Conservation (phyloP, 306 rosid species). For the Malus sylvestris region DNA sequence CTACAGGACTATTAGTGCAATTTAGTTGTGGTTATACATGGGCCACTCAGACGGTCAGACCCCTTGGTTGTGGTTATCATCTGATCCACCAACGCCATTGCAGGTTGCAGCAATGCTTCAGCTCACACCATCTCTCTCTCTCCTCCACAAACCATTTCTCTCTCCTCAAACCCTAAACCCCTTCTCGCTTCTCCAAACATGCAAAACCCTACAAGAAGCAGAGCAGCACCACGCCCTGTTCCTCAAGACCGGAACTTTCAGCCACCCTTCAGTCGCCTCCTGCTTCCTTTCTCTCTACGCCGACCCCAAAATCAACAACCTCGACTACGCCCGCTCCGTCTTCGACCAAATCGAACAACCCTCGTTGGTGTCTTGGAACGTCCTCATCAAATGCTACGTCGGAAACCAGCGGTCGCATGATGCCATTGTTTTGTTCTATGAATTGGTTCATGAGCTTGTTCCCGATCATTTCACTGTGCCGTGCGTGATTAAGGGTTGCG, state of each 20-base stretch:
- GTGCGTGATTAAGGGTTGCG: slow-evolving; percentile 42
- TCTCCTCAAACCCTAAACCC: slow-evolving; percentile 13
- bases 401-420: slow-evolving; percentile 39
- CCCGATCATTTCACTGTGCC: slow-evolving; percentile 50
- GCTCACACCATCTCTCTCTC: slow-evolving; percentile 12
- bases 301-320: slow-evolving; percentile 37
- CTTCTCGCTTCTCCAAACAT: slow-evolving; percentile 12
- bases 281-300: slow-evolving; percentile 44
- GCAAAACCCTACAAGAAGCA: slow-evolving; percentile 25
- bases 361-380: slow-evolving; percentile 34
- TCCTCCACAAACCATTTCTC: background rate
- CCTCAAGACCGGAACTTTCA: slow-evolving; percentile 37
- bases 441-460: slow-evolving; percentile 19
- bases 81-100: background rate
- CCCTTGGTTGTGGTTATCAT: background rate
- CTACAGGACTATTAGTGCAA: too few species aligned
- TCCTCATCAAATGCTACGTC: slow-evolving; percentile 37
- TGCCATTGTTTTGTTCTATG: slow-evolving; percentile 32
- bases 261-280: slow-evolving; percentile 31
- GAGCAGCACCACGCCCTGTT: slow-evolving; percentile 35
- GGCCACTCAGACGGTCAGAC: background rate
- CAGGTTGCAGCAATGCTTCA: slow-evolving; percentile 13
- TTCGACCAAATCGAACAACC: slow-evolving; percentile 30
- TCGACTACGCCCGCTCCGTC: slow-evolving; percentile 33
- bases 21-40: background rate